Conservation (phyloP, 495 filamentous ascomycete genomes). For the Articulospora tetracladia region DNA sequence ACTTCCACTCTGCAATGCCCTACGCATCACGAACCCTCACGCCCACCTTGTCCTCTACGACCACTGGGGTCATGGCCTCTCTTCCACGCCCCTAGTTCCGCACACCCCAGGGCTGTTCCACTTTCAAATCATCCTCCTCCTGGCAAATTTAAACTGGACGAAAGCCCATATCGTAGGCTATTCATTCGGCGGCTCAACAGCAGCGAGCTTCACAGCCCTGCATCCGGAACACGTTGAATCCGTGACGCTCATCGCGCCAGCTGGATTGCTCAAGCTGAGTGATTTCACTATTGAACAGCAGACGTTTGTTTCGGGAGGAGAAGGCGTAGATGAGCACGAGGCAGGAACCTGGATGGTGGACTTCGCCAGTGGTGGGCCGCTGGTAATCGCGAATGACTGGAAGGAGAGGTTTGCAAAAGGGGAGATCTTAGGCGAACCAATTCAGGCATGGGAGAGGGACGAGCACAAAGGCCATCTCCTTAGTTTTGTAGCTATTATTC, state of each 20-base stretch:
- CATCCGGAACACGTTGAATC: slow-evolving; percentile 18
- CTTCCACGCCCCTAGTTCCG: slow-evolving; percentile 24
- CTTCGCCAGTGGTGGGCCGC: slow-evolving; percentile 30
- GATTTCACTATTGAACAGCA: slow-evolving; percentile 25
- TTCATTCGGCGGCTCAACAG: slow-evolving; percentile 25
- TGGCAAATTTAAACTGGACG: slow-evolving; percentile 21
- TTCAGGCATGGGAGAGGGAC: slow-evolving; percentile 39
- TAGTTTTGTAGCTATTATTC: slow-evolving; percentile 36
- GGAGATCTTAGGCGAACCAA: slow-evolving; percentile 34
- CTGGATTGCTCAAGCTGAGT: slow-evolving; percentile 18
- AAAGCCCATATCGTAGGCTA: slow-evolving; percentile 26
- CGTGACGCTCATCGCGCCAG: slow-evolving; percentile 26
- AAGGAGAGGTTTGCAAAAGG: slow-evolving; percentile 35
- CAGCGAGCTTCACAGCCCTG: slow-evolving; percentile 18
- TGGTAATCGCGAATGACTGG: slow-evolving; percentile 37
- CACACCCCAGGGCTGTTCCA: slow-evolving; percentile 26
- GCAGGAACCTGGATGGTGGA: slow-evolving; percentile 18
- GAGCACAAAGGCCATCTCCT: slow-evolving; percentile 38
- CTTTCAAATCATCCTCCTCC: slow-evolving; percentile 20
- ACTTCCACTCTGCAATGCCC: slow-evolving; percentile 20
- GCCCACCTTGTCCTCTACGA: slow-evolving; percentile 24
- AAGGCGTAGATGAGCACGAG: neutral
- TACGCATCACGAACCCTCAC: slow-evolving; percentile 8
- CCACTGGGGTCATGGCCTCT: slow-evolving; percentile 30
- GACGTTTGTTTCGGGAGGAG: slow-evolving; percentile 25